Base-by-base conservation (phyloP, 2,329 filamentous ascomycete genomes). In the Venturia pyrina region DNA sequence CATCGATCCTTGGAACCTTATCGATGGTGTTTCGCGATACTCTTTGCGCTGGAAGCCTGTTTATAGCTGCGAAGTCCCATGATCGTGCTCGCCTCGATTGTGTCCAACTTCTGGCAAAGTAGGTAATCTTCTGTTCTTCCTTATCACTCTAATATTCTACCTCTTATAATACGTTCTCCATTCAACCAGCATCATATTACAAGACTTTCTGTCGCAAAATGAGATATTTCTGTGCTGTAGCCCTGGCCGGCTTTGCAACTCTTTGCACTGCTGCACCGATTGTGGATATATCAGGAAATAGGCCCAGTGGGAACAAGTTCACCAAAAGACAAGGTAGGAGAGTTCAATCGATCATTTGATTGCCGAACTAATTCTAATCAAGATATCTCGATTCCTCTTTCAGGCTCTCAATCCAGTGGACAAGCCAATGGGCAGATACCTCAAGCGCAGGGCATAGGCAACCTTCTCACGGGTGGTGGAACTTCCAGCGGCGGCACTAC, bases 241-340 rank as follows among this genome's bases (percentile, higher is more conserved):
- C 17, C 53, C 17, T 48, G 43, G 62, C 28, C 50, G 48, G 37
- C 43, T 41, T 64, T 56, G 62, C 44, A 53, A 21, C 37, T 37
- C 17, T 59, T n/a, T 59, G 32, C 19, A n/a, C 15, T 37, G 62
- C 44, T 19, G 48, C 43, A n/a, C 62, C 62, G 28, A 64, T 64
- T 28, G 28, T 64, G 41, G 62, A 53, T 50, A 56, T 19, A 7
- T 40, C 44, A 21, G 62, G 44, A 19, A 53, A 53, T 1, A 48
- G 37, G 24, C 44, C 43, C 15, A 17, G 34, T 8, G n/a, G 43
- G 6, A 24, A 50, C 6, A 46, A 21, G 60, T 32, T 62, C 15
- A 44, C 37, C 5, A 62, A 59, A 37, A 59, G 53, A 59, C 53
- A 59, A 37, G 53, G 53, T 59, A 37, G 19, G 17, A 37, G 28